Evolutionary conservation across 805 yeast genomes (phyloP), one percentile per base, ranked within the genome.

Genomic region (Candida anglica): DNA sequence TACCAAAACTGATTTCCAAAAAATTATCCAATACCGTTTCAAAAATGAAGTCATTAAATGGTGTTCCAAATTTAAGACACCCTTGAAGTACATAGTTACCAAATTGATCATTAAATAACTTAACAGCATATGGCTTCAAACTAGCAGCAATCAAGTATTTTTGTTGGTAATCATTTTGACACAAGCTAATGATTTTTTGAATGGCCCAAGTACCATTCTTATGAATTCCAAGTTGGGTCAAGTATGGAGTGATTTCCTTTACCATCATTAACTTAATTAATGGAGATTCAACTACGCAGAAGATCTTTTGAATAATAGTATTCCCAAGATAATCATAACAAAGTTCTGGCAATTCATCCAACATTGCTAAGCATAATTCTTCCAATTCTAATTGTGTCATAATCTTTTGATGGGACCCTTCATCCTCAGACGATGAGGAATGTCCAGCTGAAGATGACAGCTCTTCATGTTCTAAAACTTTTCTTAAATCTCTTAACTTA

Each of bases 131-230:
- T 1, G 95, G 93, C 39, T 77, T 75, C 42, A 93, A 71, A 26
- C 87, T 75, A 17, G 74, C 66, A 6, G 81, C 79, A 28, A 93
- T 84, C 31, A 83, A 54, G 46, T 69, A 62, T 56, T 77, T 81
- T 34, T 63, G 70, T 40, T 59, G 66, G 26, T 37, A 46, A 19
- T 56, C 58, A 48, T 79, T 86, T 75, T 71, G 28, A 71, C 78
- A 31, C 77, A 78, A 42, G 44, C 79, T 83, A 46, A 93, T 88
- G 58, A 93, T 81, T 59, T 91, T 93, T 59, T 93, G 98, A 16
- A 96, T 95, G 2, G 97, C 98, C 98, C 98, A 93, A 4, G 98
- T 93, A 41, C 98, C 98, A 57, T 93, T 93, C 53, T 93, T 93
- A 63, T 93, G 98, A 36, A 87, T 81, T 47, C 97, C 93, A 70